Conservation (phyloP, 1,284 basidiomycete species). For the Austroboletus novae-zelandiae region DNA sequence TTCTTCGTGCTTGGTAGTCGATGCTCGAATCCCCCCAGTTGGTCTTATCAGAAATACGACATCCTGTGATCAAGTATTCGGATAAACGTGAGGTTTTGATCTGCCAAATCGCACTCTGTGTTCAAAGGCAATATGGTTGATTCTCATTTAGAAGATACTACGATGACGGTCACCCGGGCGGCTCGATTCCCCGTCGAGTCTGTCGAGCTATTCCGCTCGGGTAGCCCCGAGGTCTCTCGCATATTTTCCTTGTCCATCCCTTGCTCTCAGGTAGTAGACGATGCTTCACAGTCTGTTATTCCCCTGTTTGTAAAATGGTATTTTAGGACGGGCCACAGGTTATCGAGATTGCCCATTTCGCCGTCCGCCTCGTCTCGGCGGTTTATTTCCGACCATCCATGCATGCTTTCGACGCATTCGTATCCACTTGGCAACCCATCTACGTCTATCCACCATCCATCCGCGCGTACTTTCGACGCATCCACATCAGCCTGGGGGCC, state of each 20-base stretch:
- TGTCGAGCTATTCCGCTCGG: constrained; percentile 21
- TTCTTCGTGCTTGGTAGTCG: constrained; percentile 8
- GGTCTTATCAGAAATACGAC: constrained; percentile 2
- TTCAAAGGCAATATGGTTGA: constrained; percentile 4
- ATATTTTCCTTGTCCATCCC: constrained; percentile 17
- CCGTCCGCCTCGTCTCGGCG: too few species aligned
- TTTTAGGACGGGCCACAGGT: constrained; percentile 15
- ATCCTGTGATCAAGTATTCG: not conserved
- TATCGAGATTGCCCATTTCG: constrained; percentile 21
- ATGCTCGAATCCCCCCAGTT: not conserved
- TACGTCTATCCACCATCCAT: too few species aligned
- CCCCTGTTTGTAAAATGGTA: not conserved
- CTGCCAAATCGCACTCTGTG: too few species aligned
- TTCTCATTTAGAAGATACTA: not conserved
- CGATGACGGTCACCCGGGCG: constrained; percentile 11
- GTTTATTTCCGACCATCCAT: too few species aligned
- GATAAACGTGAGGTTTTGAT: too few species aligned
- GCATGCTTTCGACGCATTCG: too few species aligned
- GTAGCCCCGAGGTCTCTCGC: constrained; percentile 19
- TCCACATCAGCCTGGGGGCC: too few species aligned
- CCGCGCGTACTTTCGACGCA: too few species aligned
- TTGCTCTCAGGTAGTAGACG: constrained; percentile 6
- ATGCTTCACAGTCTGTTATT: not conserved
- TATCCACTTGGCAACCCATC: too few species aligned
- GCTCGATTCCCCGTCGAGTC: constrained; percentile 20